Evolutionary conservation across 2,329 filamentous ascomycete species (phyloP).

Genomic region (Arthroderma sp.): DNA sequence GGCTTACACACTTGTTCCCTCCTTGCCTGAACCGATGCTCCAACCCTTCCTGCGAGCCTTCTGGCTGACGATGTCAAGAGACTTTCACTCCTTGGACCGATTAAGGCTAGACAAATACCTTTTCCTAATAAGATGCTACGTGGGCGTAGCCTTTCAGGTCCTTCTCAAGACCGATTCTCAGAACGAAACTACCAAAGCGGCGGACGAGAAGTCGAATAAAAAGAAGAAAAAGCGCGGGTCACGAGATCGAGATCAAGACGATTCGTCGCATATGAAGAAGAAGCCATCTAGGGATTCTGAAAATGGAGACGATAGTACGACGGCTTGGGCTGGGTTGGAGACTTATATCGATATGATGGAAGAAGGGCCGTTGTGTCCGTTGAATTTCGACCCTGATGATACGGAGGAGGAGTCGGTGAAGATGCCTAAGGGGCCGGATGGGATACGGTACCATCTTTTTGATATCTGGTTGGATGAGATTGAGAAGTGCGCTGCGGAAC

Average conservation of each 20-base stretch:
- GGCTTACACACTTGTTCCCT: conserved; percentile 50
- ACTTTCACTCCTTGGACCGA: conserved; percentile 60
- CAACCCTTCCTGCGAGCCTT: conserved; percentile 48
- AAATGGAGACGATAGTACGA: conserved; percentile 2
- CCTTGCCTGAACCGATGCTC: conserved; percentile 39
- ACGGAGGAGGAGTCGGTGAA: conserved; percentile 9
- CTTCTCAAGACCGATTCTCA: conserved; percentile 18
- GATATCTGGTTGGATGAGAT: conserved; percentile 90
- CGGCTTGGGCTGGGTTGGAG: conserved; percentile 18
- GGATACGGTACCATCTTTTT: conserved; percentile 70
- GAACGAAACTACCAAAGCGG: conserved; percentile 1
- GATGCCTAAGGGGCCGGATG: conserved; percentile 57
- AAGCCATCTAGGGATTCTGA: conserved; percentile 2
- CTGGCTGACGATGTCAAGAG: conserved; percentile 55
- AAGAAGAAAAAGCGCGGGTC: conserved; percentile 17
- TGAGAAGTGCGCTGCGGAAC: conserved; percentile 51
- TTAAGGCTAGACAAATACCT: conserved; percentile 87
- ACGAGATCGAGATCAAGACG: conserved; percentile 11
- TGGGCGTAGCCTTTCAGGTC: conserved; percentile 53
- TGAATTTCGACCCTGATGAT: conserved; percentile 23
- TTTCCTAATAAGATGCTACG: conserved; percentile 63
- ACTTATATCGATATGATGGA: conserved; percentile 28
- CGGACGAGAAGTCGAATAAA: conserved; percentile 12
- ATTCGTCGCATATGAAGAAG: conserved; percentile 6
- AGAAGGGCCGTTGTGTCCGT: conserved; percentile 26